Base-by-base conservation (phyloP, 108 stramenopile species). In the Epithemia pelagica region DNA sequence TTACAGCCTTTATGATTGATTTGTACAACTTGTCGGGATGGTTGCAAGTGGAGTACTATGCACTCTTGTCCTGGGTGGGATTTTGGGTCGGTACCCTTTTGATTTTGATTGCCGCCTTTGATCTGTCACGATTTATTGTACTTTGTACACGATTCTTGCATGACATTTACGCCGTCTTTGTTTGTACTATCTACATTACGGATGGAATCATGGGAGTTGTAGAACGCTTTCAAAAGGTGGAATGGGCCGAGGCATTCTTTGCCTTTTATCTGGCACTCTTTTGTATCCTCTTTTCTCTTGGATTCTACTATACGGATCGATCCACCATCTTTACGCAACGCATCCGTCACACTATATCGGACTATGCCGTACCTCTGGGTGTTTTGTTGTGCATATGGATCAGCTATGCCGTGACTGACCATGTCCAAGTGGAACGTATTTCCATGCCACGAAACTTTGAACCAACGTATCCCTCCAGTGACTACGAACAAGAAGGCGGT, bases 21-120 rank as follows among this genome's bases (percentile, higher is more conserved):
- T 21, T 59, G 18, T 59, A 59, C 59, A 21, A 10, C 18, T 29
- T 59, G 59, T 10, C 59, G 20, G 59, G 20, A 21, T 21, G 59
- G 18, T 19, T 59, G 59, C 19, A 29, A 10, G 20, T 59, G 18
- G 20, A 29, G 18, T 59, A 59, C 20, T 59, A 59, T 29, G 15
- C 59, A 18, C 59, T 59, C 27, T 29, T 59, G 20, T 59, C 59
- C 27, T 59, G 59, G 59, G 59, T 59, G 59, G 59, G 59, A 29
- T 59, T 59, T 21, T 59, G 10, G 10, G 59, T 59, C 27, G 59
- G 59, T 26, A 19, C 20, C 19, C 21, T 19, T 29, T 21, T 59
- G 18, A 59, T 59, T 28, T 21, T 59, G 19, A 29, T 59, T 29
- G 59, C 59, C 59, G 27, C 28, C 20, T 59, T 59, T 29, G 59